Evolutionary conservation across 169 alveolate species (phyloP).

Genomic region (Miamiensis avidus): DNA sequence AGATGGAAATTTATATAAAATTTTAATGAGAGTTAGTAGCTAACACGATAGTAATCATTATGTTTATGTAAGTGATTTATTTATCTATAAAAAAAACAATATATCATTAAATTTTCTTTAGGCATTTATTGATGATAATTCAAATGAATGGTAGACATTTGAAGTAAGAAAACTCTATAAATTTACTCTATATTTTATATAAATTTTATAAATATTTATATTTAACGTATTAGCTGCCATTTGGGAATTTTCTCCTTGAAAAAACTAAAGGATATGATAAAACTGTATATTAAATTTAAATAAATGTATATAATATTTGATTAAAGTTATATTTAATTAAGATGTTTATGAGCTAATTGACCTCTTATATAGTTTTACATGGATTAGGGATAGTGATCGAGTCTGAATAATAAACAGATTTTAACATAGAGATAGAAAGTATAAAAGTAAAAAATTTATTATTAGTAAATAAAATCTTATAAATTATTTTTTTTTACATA

Average conservation of each 20-base stretch:
- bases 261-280: slow-evolving; percentile 14
- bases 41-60: not conserved
- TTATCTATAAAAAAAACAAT: not conserved
- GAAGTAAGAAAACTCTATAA: slow-evolving; percentile 9
- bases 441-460: slow-evolving; percentile 1
- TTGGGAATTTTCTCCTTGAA: slow-evolving; percentile 13
- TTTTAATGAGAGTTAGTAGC: not conserved
- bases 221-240: slow-evolving; percentile 3
- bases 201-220: not conserved
- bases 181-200: not conserved
- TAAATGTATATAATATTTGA: not conserved
- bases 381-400: slow-evolving; percentile 3
- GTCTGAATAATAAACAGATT: slow-evolving; percentile 5
- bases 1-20: slow-evolving; percentile 24
- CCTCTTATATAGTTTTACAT: not conserved
- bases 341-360: not conserved
- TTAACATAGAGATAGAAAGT: slow-evolving; percentile 1
- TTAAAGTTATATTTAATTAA: not conserved
- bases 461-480: not conserved
- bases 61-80: not conserved
- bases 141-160: slow-evolving; percentile 22
- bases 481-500: not conserved
- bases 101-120: not conserved
- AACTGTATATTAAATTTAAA: not conserved
- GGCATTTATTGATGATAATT: slow-evolving; percentile 5